Evolutionary conservation across 495 filamentous ascomycete genomes (phyloP).

Genomic region (Neohortaea acidophila): DNA sequence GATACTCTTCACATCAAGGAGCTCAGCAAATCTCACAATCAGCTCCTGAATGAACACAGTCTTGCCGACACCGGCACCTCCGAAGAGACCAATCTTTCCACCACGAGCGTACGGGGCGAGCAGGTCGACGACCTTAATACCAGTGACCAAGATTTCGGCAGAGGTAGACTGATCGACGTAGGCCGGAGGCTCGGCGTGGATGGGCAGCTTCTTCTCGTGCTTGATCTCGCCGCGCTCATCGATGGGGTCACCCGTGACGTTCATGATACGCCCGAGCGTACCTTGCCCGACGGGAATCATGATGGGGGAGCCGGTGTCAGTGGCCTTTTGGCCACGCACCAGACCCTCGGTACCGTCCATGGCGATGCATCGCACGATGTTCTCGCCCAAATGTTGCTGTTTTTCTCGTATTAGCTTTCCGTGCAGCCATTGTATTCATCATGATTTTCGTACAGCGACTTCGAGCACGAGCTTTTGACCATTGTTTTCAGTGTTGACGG

Average conservation of each 20-base stretch:
- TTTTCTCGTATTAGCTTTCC: conserved; percentile 8
- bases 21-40: conserved; percentile 44
- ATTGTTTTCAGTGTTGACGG: conserved; percentile 76
- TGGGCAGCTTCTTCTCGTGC: conserved; percentile 67
- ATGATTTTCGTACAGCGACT: conserved; percentile 56
- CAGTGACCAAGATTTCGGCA: conserved; percentile 92
- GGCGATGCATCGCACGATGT: conserved; percentile 98
- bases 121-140: conserved; percentile 99
- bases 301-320: conserved; percentile 88
- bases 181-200: conserved; percentile 80
- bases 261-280: conserved; percentile 98
- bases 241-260: conserved; percentile 99
- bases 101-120: conserved; percentile 98
- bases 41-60: conserved; percentile 99
- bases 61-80: conserved; percentile 99
- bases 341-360: conserved; percentile 99
- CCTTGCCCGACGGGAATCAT: conserved; percentile 89
- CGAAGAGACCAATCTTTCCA: conserved; percentile 99
- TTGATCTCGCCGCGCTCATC: conserved; percentile 98
- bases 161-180: conserved; percentile 91
- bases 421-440: neutral
- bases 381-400: conserved; percentile 99
- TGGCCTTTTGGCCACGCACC: conserved; percentile 67
- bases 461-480: conserved; percentile 92
- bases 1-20: no score